These are phyloP conservation scores for Podospora appendiculata DNA, from an alignment of 495 filamentous ascomycete genomes.

Conservation along the genomic window DNA sequence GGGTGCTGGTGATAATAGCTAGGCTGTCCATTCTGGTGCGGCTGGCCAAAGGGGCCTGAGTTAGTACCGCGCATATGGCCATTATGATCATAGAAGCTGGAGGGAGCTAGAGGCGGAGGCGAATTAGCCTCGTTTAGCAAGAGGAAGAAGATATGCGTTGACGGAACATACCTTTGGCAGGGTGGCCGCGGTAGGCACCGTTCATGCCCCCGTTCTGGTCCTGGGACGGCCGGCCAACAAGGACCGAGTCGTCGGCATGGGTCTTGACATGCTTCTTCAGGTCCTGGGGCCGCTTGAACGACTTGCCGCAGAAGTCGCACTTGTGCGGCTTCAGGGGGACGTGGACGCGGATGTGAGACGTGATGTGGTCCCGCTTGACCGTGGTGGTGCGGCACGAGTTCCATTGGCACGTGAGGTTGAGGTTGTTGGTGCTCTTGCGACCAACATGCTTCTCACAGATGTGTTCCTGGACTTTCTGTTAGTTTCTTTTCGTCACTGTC, in stretches of 20 bases:
- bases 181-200: conserved; percentile 41
- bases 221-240: conserved; percentile 61
- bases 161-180: conserved; percentile 47
- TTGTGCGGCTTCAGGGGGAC: conserved; percentile 98
- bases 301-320: conserved; percentile 97
- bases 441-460: conserved; percentile 98
- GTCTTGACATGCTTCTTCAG: conserved; percentile 99
- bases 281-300: conserved; percentile 98
- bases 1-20: conserved; percentile 52
- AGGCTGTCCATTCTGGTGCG: conserved; percentile 37
- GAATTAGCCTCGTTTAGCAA: conserved; percentile 31
- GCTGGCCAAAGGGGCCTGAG: conserved; percentile 43
- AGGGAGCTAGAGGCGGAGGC: conserved; percentile 37
- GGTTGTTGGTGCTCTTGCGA: conserved; percentile 97
- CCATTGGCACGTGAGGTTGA: conserved; percentile 97
- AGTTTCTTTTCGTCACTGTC: not conserved
- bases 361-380: conserved; percentile 99
- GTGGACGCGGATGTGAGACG: conserved; percentile 96
- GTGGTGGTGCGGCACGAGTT: conserved; percentile 91
- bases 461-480: conserved; percentile 61
- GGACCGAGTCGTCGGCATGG: conserved; percentile 95
- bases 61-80: conserved; percentile 48
- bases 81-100: conserved; percentile 51
- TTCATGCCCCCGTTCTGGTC: conserved; percentile 60
- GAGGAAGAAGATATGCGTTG: conserved; percentile 23